Percentiles rank a stretch among this genome's conserved stretches.
Evolutionary conservation across 495 filamentous ascomycete species (phyloP).

Genomic region (Podospora anserina): DNA sequence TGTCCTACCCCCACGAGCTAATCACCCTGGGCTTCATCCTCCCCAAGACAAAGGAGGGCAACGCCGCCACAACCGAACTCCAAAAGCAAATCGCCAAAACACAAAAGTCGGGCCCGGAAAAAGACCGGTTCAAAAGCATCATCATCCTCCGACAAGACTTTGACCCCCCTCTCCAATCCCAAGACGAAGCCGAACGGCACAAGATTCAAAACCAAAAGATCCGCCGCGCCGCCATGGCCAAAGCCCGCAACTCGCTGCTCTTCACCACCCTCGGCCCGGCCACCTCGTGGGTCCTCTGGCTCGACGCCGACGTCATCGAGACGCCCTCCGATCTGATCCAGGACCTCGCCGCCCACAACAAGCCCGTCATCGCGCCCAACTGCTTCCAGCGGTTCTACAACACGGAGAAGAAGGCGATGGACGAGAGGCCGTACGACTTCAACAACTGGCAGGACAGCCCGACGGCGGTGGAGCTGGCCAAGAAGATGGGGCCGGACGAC

Average conservation of each 20-base stretch:
- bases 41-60: conserved; percentile 85
- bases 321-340: conserved; percentile 83
- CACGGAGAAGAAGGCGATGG: conserved; percentile 60
- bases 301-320: conserved; percentile 90
- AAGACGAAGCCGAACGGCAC: conserved; percentile 85
- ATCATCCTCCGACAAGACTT: conserved; percentile 96
- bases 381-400: conserved; percentile 91
- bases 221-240: conserved; percentile 84
- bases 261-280: conserved; percentile 96
- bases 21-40: conserved; percentile 96
- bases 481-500: conserved; percentile 79
- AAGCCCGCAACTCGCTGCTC: conserved; percentile 86
- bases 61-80: conserved; percentile 72
- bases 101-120: conserved; percentile 69
- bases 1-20: conserved; percentile 88
- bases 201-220: conserved; percentile 84
- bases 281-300: conserved; percentile 95
- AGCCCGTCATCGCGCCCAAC: conserved; percentile 87
- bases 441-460: conserved; percentile 93
- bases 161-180: conserved; percentile 72
- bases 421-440: conserved; percentile 87
- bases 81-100: conserved; percentile 82
- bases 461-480: conserved; percentile 67
- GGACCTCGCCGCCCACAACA: conserved; percentile 82
- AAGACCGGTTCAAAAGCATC: conserved; percentile 82